phyloP scores from a whole-genome alignment of 2,329 filamentous ascomycete genomes.

The Alternaria atra region DNA sequence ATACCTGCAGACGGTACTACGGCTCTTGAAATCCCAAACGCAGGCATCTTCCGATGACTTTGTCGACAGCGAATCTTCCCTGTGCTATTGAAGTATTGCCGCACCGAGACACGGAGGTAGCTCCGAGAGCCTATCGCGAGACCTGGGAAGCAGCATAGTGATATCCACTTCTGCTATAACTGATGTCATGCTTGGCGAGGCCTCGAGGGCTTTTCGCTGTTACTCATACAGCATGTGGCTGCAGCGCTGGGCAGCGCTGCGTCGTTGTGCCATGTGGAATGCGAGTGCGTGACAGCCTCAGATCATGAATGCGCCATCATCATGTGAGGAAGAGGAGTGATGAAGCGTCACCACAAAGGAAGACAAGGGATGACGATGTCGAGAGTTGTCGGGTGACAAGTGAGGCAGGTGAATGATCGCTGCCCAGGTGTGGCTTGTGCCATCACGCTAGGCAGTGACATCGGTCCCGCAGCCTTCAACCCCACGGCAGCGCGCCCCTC shows the following conservation, averaged over 20 bases:
- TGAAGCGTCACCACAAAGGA: neutral
- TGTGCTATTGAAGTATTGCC: neutral
- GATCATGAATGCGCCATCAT: neutral
- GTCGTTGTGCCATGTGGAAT: neutral
- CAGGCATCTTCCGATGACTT: neutral
- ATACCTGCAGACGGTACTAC: neutral
- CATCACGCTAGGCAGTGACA: slow-evolving; percentile 1
- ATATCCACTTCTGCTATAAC: neutral
- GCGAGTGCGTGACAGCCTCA: neutral
- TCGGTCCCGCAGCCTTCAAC: slow-evolving; percentile 3
- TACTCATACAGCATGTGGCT: neutral
- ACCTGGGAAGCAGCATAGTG: neutral
- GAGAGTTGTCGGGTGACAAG: slow-evolving; percentile 2
- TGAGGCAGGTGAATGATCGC: neutral
- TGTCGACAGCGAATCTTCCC: neutral
- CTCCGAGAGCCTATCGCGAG: neutral
- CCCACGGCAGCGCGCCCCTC: slow-evolving; percentile 16
- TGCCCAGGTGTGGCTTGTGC: neutral
- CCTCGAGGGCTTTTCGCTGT: neutral
- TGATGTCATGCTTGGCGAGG: neutral
- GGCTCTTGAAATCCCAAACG: neutral
- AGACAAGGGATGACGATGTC: neutral
- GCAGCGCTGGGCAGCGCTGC: neutral
- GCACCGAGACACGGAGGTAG: neutral
- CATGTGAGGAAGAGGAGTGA: slow-evolving; percentile 1